Percentiles rank a stretch among this genome's conserved stretches.
These are phyloP conservation scores for Cladophialophora chaetospira DNA, from an alignment of 2,329 filamentous ascomycete genomes.

Conservation along the genomic window DNA sequence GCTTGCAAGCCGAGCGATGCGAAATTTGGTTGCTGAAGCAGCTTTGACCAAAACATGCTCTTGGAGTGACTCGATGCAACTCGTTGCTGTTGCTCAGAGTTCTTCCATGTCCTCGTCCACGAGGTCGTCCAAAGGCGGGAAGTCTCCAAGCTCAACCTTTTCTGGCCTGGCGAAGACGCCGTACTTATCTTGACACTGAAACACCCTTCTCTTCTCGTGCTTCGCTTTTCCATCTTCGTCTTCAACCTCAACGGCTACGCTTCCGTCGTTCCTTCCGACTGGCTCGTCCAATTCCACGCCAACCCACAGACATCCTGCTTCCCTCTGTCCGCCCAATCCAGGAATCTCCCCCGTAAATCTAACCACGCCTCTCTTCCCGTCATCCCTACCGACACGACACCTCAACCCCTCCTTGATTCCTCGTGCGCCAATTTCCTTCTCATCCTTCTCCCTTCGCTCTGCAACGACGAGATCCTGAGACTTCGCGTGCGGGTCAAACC, in stretches of 20 bases:
- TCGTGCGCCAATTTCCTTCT: constrained; percentile 65
- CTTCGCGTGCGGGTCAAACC: constrained; percentile 85
- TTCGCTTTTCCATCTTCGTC: constrained; percentile 9
- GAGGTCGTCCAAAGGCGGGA: constrained; percentile 57
- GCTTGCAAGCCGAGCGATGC: too few relatives aligned
- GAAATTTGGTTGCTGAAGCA: too few relatives aligned
- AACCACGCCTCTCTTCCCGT: constrained; percentile 66
- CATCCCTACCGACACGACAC: constrained; percentile 67
- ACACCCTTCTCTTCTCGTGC: constrained; percentile 50
- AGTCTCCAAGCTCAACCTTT: constrained; percentile 61
- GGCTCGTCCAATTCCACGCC: constrained; percentile 62
- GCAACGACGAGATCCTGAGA: constrained; percentile 69
- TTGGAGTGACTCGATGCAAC: too few relatives aligned
- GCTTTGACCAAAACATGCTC: too few relatives aligned
- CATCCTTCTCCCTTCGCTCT: constrained; percentile 61
- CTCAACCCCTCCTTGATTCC: constrained; percentile 66
- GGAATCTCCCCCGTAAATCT: constrained; percentile 41
- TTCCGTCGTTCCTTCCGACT: constrained; percentile 66
- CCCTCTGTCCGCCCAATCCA: constrained; percentile 30
- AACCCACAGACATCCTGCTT: constrained; percentile 33
- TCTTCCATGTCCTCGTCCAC: constrained; percentile 59
- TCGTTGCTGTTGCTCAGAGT: constrained; percentile 41
- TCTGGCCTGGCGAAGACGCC: constrained; percentile 66
- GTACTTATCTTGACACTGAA: constrained; percentile 53
- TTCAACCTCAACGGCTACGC: constrained; percentile 41